A percentile compares a stretch with the other conserved stretches of the same genome.
phyloP scores from a whole-genome alignment of 805 yeast species.

The Pichia pseudocactophila region DNA sequence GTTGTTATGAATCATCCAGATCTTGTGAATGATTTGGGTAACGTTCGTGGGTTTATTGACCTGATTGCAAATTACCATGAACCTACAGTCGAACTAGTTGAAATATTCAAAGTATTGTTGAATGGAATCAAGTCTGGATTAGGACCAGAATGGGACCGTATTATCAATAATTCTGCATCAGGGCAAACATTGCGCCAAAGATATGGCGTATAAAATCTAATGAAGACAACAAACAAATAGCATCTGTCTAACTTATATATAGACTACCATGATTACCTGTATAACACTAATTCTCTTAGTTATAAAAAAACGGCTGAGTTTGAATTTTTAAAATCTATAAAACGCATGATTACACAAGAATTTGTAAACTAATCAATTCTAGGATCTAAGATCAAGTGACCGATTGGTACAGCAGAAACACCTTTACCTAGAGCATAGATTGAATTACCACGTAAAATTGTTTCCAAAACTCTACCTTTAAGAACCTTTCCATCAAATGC shows the following conservation, averaged over 20 bases:
- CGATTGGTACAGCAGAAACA: conserved; percentile 47
- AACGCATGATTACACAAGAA: background rate
- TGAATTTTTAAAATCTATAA: background rate
- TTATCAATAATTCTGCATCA: background rate
- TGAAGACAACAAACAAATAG: background rate
- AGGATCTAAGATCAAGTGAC: conserved; percentile 52
- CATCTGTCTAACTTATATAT: no score
- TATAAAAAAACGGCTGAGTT: no score
- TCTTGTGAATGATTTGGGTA: conserved; percentile 34
- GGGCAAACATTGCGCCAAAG: conserved; percentile 1
- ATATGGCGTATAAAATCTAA: conserved; percentile 19
- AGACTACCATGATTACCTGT: no score
- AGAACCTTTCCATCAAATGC: conserved; percentile 71
- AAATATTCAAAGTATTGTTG: conserved; percentile 36
- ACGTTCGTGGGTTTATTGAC: conserved; percentile 45
- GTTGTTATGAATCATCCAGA: conserved; percentile 63
- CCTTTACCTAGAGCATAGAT: conserved; percentile 54
- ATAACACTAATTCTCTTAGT: no score
- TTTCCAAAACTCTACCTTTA: conserved; percentile 68
- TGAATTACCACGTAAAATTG: conserved; percentile 67
- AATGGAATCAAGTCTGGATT: conserved; percentile 38
- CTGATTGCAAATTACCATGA: conserved; percentile 48
- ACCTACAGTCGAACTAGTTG: conserved; percentile 39
- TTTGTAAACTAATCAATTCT: conserved; percentile 24
- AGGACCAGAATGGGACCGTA: conserved; percentile 30